Percentiles rank a stretch among this genome's conserved stretches.
These are phyloP conservation scores for Apophysomyces trapeziformis DNA, from an alignment of 371 early-diverging fungal species.

Conservation along the genomic window DNA sequence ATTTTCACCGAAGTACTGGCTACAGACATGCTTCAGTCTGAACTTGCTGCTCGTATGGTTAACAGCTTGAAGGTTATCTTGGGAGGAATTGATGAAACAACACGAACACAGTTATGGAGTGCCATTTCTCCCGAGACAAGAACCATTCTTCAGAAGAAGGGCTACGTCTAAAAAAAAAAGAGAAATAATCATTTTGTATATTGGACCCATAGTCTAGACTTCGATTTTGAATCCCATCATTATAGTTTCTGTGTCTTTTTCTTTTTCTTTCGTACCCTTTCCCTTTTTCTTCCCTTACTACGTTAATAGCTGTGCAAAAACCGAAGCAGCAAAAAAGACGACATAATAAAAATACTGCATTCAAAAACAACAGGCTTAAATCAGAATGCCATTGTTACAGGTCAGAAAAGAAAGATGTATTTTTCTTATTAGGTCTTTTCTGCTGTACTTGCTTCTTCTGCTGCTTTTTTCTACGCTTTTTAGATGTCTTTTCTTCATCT, in stretches of 20 bases:
- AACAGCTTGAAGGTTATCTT: slow-evolving; percentile 65
- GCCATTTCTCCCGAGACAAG: slow-evolving; percentile 68
- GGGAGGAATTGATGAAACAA: slow-evolving; percentile 58
- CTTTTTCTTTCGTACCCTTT: background rate
- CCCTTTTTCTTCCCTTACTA: background rate
- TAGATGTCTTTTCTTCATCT: slow-evolving; percentile 7
- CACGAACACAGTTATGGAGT: slow-evolving; percentile 69
- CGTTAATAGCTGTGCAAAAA: slow-evolving; percentile 8
- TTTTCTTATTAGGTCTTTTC: slow-evolving; percentile 4
- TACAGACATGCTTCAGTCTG: slow-evolving; percentile 61
- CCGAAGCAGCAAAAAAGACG: slow-evolving; percentile 1
- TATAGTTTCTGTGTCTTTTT: background rate
- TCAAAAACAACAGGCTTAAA: background rate
- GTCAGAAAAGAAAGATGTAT: slow-evolving; percentile 23
- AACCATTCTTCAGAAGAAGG: slow-evolving; percentile 67
- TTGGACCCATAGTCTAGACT: slow-evolving; percentile 10
- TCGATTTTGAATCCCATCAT: slow-evolving; percentile 5
- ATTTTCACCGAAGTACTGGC: slow-evolving; percentile 75
- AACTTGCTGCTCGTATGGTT: slow-evolving; percentile 65
- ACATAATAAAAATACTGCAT: slow-evolving; percentile 5
- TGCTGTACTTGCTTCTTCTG: background rate
- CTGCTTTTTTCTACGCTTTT: slow-evolving; percentile 14
- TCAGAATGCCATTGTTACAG: slow-evolving; percentile 5
- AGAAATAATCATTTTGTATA: background rate
- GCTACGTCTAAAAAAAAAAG: slow-evolving; percentile 48